These are phyloP conservation scores for Schwanniomyces occidentalis DNA, from an alignment of 805 yeast genomes.

Conservation along the genomic window DNA sequence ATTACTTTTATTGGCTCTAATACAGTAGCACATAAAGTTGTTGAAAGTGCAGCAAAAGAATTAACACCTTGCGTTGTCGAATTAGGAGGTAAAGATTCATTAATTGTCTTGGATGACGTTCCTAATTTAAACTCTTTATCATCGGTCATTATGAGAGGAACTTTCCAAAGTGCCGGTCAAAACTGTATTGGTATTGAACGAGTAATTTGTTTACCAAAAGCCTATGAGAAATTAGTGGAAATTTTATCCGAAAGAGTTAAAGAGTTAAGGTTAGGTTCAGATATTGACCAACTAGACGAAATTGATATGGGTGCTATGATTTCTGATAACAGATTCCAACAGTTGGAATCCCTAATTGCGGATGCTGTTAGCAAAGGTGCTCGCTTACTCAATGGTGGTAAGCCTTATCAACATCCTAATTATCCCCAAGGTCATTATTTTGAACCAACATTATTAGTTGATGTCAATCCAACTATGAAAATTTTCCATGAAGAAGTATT, in stretches of 20 bases:
- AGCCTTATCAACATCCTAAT: constrained; percentile 78
- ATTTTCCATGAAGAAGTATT: constrained; percentile 91
- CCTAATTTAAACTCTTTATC: constrained; percentile 52
- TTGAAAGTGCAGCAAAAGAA: constrained; percentile 77
- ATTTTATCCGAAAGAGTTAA: constrained; percentile 60
- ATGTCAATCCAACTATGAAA: constrained; percentile 70
- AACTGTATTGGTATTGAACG: constrained; percentile 98
- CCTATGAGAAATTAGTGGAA: constrained; percentile 62
- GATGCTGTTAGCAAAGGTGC: constrained; percentile 88
- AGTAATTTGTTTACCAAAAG: constrained; percentile 73
- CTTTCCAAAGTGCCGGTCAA: constrained; percentile 97
- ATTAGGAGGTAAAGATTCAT: constrained; percentile 95
- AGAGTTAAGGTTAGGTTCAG: constrained; percentile 77
- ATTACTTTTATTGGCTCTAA: constrained; percentile 96
- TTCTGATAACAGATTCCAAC: constrained; percentile 69
- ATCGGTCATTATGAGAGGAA: constrained; percentile 88
- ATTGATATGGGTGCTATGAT: constrained; percentile 97
- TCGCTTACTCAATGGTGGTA: constrained; percentile 75
- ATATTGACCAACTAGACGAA: constrained; percentile 85
- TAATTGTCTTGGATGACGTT: constrained; percentile 81
- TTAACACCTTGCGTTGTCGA: constrained; percentile 95
- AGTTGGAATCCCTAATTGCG: constrained; percentile 62
- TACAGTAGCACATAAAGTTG: constrained; percentile 88
- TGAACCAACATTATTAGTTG: constrained; percentile 83
- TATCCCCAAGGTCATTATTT: constrained; percentile 96